A percentile compares a stretch with the other conserved stretches of the same genome.
Evolutionary conservation across 305 asterid genomes (phyloP).

Genomic region (Fraxinus velutina): DNA sequence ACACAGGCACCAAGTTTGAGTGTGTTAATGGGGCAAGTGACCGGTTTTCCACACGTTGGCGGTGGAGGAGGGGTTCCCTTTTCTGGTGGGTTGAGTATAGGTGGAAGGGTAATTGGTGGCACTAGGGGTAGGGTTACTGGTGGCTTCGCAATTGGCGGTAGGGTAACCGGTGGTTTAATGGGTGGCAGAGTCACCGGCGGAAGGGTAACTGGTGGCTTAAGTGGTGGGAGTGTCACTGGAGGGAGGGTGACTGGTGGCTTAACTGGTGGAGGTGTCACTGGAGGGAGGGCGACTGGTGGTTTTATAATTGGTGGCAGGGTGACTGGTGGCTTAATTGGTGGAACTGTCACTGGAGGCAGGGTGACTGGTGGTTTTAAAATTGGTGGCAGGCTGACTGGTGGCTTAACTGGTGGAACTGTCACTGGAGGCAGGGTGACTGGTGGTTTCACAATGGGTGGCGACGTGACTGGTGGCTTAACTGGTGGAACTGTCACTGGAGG

Average conservation of each 20-base stretch:
- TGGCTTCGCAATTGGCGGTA: not conserved
- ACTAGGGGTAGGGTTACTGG: not conserved
- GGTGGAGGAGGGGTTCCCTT: conserved; percentile 27
- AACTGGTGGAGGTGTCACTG: not conserved
- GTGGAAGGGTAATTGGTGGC: conserved; percentile 24
- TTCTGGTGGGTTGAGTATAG: conserved; percentile 16
- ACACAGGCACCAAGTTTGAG: conserved; percentile 75
- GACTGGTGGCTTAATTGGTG: conserved; percentile 11
- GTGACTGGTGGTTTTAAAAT: conserved; percentile 24
- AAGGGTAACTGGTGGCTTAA: conserved; percentile 24
- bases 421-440: conserved; percentile 1
- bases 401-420: conserved; percentile 1
- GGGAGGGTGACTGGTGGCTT: not conserved
- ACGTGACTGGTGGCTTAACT: not conserved
- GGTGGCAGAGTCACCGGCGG: conserved; percentile 7
- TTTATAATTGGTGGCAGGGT: not conserved
- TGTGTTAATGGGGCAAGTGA: conserved; percentile 67
- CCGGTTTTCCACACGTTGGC: conserved; percentile 17
- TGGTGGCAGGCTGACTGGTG: conserved; percentile 21
- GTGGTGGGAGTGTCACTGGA: not conserved
- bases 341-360: conserved; percentile 5
- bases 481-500: conserved; percentile 9
- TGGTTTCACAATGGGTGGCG: not conserved
- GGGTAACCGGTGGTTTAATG: not conserved
- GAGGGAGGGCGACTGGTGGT: not conserved